A percentile compares a stretch with the other conserved stretches of the same genome.
phyloP scores from a whole-genome alignment of 2,329 filamentous ascomycete species.

The Penicillium fuscoglaucum region DNA sequence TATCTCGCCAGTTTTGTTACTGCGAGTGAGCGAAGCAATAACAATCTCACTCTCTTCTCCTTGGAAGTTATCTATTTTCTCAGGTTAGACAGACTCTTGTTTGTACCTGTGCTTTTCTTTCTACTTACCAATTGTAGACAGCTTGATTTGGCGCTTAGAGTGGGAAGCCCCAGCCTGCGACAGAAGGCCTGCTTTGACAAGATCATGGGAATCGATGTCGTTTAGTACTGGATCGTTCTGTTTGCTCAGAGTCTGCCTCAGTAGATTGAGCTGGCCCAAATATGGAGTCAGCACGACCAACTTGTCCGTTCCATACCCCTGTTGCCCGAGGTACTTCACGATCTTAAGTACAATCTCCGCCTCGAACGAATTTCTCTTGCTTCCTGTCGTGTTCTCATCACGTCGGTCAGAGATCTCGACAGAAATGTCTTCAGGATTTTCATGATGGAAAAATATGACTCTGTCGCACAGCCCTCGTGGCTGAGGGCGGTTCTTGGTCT shows the following conservation, averaged over 20 bases:
- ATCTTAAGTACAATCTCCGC: conserved; percentile 64
- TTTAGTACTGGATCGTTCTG: conserved; percentile 66
- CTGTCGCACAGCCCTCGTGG: conserved; percentile 60
- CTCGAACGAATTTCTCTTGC: conserved; percentile 66
- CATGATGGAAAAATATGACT: conserved; percentile 68
- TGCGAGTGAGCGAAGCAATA: conserved; percentile 66
- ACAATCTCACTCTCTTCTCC: conserved; percentile 76
- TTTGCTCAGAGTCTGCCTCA: conserved; percentile 54
- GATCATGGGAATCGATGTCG: conserved; percentile 65
- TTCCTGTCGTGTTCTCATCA: conserved; percentile 53
- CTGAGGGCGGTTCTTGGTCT: conserved; percentile 49
- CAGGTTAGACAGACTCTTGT: neutral
- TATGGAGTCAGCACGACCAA: conserved; percentile 73
- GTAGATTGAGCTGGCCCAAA: conserved; percentile 63
- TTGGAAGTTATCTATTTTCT: conserved; percentile 68
- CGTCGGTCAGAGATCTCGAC: conserved; percentile 48
- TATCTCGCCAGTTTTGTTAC: conserved; percentile 64
- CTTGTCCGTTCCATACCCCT: conserved; percentile 66
- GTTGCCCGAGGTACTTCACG: conserved; percentile 68
- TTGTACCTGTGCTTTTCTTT: neutral
- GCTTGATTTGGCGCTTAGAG: conserved; percentile 54
- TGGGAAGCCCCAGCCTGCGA: conserved; percentile 53
- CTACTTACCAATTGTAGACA: conserved; percentile 68
- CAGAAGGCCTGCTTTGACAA: conserved; percentile 64
- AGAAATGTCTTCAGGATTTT: conserved; percentile 53